phyloP scores from a whole-genome alignment of 306 rosid genomes.

The Carpinus viminea region DNA sequence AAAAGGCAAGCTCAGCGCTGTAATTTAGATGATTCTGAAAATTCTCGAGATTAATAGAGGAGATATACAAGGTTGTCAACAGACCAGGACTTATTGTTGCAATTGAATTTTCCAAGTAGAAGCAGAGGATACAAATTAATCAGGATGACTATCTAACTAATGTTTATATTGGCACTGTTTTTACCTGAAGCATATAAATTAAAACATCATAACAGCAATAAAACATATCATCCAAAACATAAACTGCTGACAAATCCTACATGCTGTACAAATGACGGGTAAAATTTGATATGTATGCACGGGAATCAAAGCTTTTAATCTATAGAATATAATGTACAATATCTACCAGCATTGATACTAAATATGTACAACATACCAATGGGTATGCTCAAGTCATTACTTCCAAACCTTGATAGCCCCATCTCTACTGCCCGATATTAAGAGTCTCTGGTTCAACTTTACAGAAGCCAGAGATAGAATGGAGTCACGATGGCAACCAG shows the following conservation, averaged over 20 bases:
- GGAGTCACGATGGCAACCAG: constrained; percentile 91
- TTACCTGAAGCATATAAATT: neutral
- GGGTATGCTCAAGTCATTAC: constrained; percentile 34
- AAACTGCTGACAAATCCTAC: constrained; percentile 5
- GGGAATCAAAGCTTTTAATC: constrained; percentile 25
- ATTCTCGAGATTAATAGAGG: neutral
- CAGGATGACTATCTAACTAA: neutral
- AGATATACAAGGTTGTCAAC: neutral
- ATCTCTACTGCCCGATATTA: constrained; percentile 88
- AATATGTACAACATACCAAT: constrained; percentile 48
- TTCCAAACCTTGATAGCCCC: constrained; percentile 98
- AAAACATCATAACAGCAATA: neutral
- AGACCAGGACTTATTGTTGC: neutral
- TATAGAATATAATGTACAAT: constrained; percentile 37
- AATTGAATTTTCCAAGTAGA: neutral
- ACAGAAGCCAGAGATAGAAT: constrained; percentile 80
- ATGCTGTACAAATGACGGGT: constrained; percentile 33
- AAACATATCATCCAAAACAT: constrained; percentile 12
- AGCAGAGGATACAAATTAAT: neutral
- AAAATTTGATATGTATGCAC: neutral
- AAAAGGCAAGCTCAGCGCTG: neutral
- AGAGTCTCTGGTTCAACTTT: constrained; percentile 88
- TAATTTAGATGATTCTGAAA: neutral
- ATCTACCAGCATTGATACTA: constrained; percentile 37
- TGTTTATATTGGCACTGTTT: neutral